phyloP scores from a whole-genome alignment of 495 filamentous ascomycete genomes.

The Annulohypoxylon nitens region DNA sequence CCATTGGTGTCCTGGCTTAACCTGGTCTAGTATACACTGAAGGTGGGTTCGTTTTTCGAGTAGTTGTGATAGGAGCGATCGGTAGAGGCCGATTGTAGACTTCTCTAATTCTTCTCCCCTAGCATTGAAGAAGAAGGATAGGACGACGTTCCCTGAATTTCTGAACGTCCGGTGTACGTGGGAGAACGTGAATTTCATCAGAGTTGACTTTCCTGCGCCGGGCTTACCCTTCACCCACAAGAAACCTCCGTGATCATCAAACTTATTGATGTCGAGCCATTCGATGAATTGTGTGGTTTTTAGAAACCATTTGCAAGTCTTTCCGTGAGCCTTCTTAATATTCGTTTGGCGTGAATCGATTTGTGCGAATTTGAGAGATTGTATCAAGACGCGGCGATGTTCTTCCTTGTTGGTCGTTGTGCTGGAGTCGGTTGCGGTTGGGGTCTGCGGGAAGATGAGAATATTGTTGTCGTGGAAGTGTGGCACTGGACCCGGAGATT shows the following conservation, averaged over 20 bases:
- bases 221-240: slow-evolving; percentile 73
- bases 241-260: slow-evolving; percentile 61
- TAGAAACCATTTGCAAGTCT: slow-evolving; percentile 67
- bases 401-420: background rate
- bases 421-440: background rate
- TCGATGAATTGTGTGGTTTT: slow-evolving; percentile 53
- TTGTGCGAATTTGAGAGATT: slow-evolving; percentile 55
- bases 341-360: slow-evolving; percentile 56
- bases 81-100: slow-evolving; percentile 67
- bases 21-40: slow-evolving; percentile 38
- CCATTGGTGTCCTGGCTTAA: slow-evolving; percentile 8
- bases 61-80: slow-evolving; percentile 60
- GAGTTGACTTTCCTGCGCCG: slow-evolving; percentile 37
- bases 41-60: slow-evolving; percentile 42
- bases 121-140: slow-evolving; percentile 66
- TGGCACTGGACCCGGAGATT: background rate
- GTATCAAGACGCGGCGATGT: background rate
- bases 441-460: background rate
- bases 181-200: slow-evolving; percentile 58
- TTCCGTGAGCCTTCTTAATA: slow-evolving; percentile 55
- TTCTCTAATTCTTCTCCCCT: slow-evolving; percentile 64
- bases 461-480: background rate
- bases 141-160: no score
- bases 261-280: slow-evolving; percentile 61
- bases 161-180: slow-evolving; percentile 3